Base-by-base conservation (phyloP, 805 yeast species). In the Lipomyces starkeyi region DNA sequence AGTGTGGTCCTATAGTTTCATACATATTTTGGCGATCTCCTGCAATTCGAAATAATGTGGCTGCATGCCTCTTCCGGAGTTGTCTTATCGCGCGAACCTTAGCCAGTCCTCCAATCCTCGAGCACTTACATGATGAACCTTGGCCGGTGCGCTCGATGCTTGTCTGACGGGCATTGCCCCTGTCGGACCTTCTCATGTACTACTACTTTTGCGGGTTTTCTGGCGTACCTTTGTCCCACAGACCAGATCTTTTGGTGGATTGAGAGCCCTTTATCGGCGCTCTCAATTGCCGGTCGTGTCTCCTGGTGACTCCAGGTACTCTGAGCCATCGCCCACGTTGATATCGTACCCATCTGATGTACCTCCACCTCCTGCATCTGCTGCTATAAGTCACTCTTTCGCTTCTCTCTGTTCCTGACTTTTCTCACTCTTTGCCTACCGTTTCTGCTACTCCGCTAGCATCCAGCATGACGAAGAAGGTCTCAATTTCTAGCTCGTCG, bases 231-330 rank as follows among this genome's bases (percentile, higher is more conserved):
- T 6, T 4, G n/a, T n/a, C 22, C 49, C 49, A 43, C 49, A 43
- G 22, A 43, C 49, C 49, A 43, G 20, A 1, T 43, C 17, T 43
- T 43, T 43, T 43, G 3, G 5, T 37, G 17, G 40, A 17, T 17
- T 6, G 49, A 43, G 22, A 17, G 25, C 20, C 49, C 22, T 43
- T 43, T 43, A 43, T 43, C 49, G 22, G 49, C 49, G 17, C 20
- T 8, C 22, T 43, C 49, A 43, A 43, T 17, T 8, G 49, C 49
- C 49, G 49, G 49, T 13, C 6, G 43, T 37, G 43, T 37, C 17
- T 43, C 22, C n/a, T n/a, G 49, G 49, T 43, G 49, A 43, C 49
- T 43, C 49, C 49, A 43, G 22, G 49, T 43, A 43, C 49, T 43
- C 49, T 43, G 49, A 43, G 49, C 49, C 49, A 43, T n/a, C 9